Percentiles rank a stretch among this genome's conserved stretches.
Evolutionary conservation across 1,284 basidiomycete genomes (phyloP).

Genomic region (Tremellales sp.): DNA sequence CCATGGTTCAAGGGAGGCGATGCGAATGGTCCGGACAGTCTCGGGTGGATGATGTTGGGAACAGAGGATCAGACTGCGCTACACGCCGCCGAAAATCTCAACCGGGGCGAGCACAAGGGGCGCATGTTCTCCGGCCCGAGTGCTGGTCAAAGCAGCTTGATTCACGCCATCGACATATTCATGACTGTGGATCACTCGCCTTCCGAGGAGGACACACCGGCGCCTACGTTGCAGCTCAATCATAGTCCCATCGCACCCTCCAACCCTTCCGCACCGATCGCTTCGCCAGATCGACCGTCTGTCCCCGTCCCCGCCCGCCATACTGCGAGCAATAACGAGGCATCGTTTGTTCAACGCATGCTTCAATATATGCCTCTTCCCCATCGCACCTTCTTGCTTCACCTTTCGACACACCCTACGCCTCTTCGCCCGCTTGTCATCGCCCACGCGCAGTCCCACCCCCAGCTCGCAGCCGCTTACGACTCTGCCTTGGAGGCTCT

Average conservation of each 20-base stretch:
- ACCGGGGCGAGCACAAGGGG: slow-evolving; percentile 17
- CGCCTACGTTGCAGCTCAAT: slow-evolving; percentile 15
- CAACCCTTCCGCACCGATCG: not conserved
- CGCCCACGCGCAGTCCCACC: slow-evolving; percentile 34
- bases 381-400: slow-evolving; percentile 81
- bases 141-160: slow-evolving; percentile 83
- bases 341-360: slow-evolving; percentile 72
- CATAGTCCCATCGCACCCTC: slow-evolving; percentile 15
- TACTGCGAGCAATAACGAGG: slow-evolving; percentile 37
- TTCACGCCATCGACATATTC: slow-evolving; percentile 86
- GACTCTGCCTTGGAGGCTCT: slow-evolving; percentile 68
- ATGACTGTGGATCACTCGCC: slow-evolving; percentile 69
- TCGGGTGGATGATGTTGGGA: slow-evolving; percentile 79
- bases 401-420: slow-evolving; percentile 64
- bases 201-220: slow-evolving; percentile 18
- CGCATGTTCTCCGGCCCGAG: slow-evolving; percentile 75
- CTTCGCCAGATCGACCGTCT: not conserved
- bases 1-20: slow-evolving; percentile 91
- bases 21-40: slow-evolving; percentile 56
- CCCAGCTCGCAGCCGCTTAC: slow-evolving; percentile 59
- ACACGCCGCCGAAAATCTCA: not conserved
- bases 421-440: slow-evolving; percentile 52
- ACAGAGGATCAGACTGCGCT: slow-evolving; percentile 54
- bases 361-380: slow-evolving; percentile 84
- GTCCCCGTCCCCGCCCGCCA: slow-evolving; percentile 5